Evolutionary conservation across 768 basidiomycete species (phyloP), one percentile per base, ranked within the genome.

Genomic region (Lactarius vividus): DNA sequence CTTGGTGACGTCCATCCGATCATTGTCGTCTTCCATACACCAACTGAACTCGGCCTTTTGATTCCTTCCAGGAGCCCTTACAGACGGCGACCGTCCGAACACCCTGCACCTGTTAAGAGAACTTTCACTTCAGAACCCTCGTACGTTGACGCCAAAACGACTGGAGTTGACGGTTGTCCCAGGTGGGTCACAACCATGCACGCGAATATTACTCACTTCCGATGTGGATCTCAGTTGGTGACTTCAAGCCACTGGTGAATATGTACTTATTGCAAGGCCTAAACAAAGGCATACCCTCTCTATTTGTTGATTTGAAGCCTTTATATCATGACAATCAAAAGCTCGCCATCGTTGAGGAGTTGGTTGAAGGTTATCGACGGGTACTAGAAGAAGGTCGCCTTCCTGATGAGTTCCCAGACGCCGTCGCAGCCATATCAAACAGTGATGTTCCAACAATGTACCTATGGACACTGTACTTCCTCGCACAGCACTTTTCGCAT

Each of bases 391-490:
- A 73, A 75, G 31, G 69, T 73, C 4, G 59, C 57, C 4, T 61
- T 18, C 62, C 63, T 39, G 42, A 64, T 57, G 58, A 68, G 8
- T 9, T 60, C n/a, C 16, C 60, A 15, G 55, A 53, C 16, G 29
- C 66, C 6, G 57, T 59, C 40, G 56, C 67, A 9, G 61, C 64
- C 20, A 65, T 42, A 35, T 23, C 64, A 23, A 66, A 72, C 31
- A 58, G 79, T 31, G 87, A 89, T 53, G 79, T 84, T 9, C 95
- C 96, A 1, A 87, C 93, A 4, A 87, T 85, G 18, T 91, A 96
- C 71, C 83, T 98, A 13, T 99, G 97, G 97, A 88, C 91, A 11
- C 84, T 98, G 44, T 98, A 96, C 79, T 97, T 91, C 81, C 88
- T 98, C 58, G 88, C 94, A 0, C 93, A 96, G 71, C 95, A 96